Conservation (phyloP, 2,329 filamentous ascomycete species). For the Pseudogymnoascus sp. region DNA sequence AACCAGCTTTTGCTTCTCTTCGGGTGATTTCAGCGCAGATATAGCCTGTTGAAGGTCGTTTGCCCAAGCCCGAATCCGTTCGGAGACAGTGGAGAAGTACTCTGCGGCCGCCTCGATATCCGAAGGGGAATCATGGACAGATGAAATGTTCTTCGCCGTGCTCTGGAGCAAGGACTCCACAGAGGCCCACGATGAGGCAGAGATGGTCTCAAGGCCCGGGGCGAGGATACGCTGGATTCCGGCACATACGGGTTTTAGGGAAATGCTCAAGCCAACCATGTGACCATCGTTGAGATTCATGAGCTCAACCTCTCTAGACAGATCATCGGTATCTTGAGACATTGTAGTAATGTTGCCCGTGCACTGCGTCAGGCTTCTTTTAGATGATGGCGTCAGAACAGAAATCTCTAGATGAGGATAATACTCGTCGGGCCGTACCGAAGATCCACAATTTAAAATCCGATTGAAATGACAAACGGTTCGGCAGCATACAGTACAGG, state of each 20-base stretch:
- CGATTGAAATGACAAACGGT: neutral
- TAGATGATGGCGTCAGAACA: neutral
- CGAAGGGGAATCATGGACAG: neutral
- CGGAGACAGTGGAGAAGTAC: neutral
- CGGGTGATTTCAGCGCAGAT: neutral
- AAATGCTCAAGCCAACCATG: slow-evolving; percentile 6
- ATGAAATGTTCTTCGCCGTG: slow-evolving; percentile 2
- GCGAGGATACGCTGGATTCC: neutral
- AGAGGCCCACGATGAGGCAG: neutral
- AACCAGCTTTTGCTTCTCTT: neutral
- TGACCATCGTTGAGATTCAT: slow-evolving; percentile 1
- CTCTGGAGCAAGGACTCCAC: neutral
- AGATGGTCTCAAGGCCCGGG: neutral
- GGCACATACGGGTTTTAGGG: neutral
- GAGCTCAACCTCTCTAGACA: neutral
- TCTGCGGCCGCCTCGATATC: neutral
- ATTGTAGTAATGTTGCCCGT: neutral
- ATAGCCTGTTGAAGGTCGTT: slow-evolving; percentile 1
- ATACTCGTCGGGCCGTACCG: slow-evolving; percentile 6
- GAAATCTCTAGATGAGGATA: slow-evolving; percentile 2
- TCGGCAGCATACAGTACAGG: no score
- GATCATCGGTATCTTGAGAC: slow-evolving; percentile 8
- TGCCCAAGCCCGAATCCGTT: neutral
- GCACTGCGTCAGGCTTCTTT: neutral
- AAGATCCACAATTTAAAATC: slow-evolving; percentile 6